phyloP scores from a whole-genome alignment of 495 filamentous ascomycete genomes.

The Penicillium psychrofluorescens region DNA sequence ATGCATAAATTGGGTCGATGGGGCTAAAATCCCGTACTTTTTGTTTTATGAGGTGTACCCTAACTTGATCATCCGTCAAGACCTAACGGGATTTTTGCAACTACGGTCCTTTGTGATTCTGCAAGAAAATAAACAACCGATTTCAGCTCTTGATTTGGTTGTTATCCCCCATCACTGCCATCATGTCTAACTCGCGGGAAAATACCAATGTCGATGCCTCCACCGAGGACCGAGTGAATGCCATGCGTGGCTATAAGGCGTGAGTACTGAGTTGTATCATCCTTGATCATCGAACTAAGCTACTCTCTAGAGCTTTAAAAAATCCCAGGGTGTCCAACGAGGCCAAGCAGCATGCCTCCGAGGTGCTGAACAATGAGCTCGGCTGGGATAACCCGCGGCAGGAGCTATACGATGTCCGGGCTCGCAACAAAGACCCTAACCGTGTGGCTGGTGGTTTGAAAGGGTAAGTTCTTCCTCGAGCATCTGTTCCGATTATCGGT shows the following conservation, averaged over 20 bases:
- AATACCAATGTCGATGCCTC: constrained; percentile 9
- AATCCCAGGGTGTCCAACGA: constrained; percentile 35
- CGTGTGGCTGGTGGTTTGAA: constrained; percentile 9
- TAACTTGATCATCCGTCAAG: too few relatives aligned
- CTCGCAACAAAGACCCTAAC: constrained; percentile 5
- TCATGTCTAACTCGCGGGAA: constrained; percentile 11
- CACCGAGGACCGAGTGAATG: constrained; percentile 16
- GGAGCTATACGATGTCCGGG: constrained; percentile 5
- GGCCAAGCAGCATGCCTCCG: constrained; percentile 33
- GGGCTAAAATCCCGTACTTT: too few relatives aligned
- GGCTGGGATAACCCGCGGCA: constrained; percentile 10
- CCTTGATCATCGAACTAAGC: background rate
- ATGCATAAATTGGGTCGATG: background rate
- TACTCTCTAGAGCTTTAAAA: constrained; percentile 22
- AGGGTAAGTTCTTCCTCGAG: constrained; percentile 5
- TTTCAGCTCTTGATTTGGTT: too few relatives aligned
- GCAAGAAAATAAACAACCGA: too few relatives aligned
- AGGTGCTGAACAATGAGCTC: constrained; percentile 28
- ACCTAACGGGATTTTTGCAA: too few relatives aligned
- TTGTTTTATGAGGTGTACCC: too few relatives aligned
- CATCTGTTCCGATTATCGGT: background rate
- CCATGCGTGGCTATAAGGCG: constrained; percentile 20
- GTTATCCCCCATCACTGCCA: background rate
- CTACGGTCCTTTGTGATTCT: too few relatives aligned
- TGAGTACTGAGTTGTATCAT: background rate